These are phyloP conservation scores for Cutaneotrichosporon cutaneum DNA, from an alignment of 1,284 basidiomycete species.

Conservation along the genomic window DNA sequence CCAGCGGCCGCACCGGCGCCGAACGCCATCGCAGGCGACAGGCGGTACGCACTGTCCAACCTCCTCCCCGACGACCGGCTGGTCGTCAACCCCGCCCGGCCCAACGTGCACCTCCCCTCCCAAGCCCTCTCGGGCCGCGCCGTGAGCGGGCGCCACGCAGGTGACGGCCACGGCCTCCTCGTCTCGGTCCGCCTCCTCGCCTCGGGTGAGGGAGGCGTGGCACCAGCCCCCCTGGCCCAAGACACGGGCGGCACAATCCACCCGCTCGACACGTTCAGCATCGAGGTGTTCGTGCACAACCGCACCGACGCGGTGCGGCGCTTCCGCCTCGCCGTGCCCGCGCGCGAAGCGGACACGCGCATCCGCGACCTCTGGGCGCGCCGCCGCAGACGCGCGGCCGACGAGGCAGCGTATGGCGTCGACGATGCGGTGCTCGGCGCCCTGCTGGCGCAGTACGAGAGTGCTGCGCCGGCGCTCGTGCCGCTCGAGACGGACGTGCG, in stretches of 20 bases:
- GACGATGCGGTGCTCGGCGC: constrained; percentile 40
- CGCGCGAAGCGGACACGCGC: constrained; percentile 53
- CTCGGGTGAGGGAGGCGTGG: neutral
- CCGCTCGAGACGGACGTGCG: constrained; percentile 77
- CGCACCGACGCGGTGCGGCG: constrained; percentile 71
- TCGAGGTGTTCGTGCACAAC: constrained; percentile 87
- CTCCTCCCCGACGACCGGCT: constrained; percentile 24
- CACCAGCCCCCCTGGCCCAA: neutral
- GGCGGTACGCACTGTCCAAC: constrained; percentile 47
- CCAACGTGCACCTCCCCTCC: constrained; percentile 21
- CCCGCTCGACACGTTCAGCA: constrained; percentile 70
- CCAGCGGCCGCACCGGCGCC: constrained; percentile 19
- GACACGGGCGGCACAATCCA: constrained; percentile 56
- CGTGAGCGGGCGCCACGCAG: constrained; percentile 6
- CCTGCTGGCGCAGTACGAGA: constrained; percentile 30
- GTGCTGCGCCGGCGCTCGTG: constrained; percentile 60
- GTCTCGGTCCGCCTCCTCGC: constrained; percentile 68
- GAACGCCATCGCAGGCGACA: constrained; percentile 51
- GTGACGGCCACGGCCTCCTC: constrained; percentile 56
- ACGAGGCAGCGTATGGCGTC: constrained; percentile 29
- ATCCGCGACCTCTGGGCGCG: constrained; percentile 32
- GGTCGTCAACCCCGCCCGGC: constrained; percentile 16
- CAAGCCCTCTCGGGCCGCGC: constrained; percentile 19
- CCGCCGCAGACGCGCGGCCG: constrained; percentile 20
- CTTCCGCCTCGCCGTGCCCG: constrained; percentile 72